Evolutionary conservation across 352 stramenopile genomes (phyloP).

Genomic region (Hyaloperonospora arabidopsidis): DNA sequence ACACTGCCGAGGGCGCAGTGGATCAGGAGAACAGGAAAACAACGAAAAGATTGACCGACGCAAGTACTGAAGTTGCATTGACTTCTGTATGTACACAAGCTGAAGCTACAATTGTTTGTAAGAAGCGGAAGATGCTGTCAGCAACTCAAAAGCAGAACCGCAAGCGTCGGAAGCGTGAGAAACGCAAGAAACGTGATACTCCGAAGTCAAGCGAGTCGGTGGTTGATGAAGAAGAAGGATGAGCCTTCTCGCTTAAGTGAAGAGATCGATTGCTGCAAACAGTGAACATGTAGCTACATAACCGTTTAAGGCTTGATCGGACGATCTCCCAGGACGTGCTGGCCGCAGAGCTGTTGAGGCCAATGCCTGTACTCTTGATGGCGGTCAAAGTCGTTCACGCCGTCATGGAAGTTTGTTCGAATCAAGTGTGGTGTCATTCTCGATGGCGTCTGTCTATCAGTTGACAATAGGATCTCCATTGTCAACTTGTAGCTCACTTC

Average conservation of each 20-base stretch:
- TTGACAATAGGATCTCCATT: too few species aligned
- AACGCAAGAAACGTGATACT: conserved; percentile 42
- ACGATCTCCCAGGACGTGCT: too few species aligned
- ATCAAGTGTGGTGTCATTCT: too few species aligned
- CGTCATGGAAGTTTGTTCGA: too few species aligned
- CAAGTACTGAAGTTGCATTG: conserved; percentile 2
- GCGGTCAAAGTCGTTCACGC: too few species aligned
- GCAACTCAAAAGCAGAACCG: conserved; percentile 59
- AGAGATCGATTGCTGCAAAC: not conserved
- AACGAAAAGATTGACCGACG: not conserved
- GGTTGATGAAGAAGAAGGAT: conserved; percentile 10
- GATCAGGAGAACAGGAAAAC: conserved; percentile 1
- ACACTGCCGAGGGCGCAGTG: conserved; percentile 2
- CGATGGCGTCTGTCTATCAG: too few species aligned
- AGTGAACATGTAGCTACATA: not conserved
- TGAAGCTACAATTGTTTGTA: conserved; percentile 8
- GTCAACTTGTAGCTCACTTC: too few species aligned
- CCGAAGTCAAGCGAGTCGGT: conserved; percentile 3
- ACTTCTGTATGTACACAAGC: conserved; percentile 1
- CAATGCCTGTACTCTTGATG: too few species aligned
- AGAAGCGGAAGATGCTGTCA: conserved; percentile 61
- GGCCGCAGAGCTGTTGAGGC: too few species aligned
- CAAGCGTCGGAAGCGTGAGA: conserved; percentile 67
- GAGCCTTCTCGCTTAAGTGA: too few species aligned
- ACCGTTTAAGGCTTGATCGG: too few species aligned